phyloP scores from a whole-genome alignment of 192 early-diverging fungal species.

The Chytriomyces sp. region DNA sequence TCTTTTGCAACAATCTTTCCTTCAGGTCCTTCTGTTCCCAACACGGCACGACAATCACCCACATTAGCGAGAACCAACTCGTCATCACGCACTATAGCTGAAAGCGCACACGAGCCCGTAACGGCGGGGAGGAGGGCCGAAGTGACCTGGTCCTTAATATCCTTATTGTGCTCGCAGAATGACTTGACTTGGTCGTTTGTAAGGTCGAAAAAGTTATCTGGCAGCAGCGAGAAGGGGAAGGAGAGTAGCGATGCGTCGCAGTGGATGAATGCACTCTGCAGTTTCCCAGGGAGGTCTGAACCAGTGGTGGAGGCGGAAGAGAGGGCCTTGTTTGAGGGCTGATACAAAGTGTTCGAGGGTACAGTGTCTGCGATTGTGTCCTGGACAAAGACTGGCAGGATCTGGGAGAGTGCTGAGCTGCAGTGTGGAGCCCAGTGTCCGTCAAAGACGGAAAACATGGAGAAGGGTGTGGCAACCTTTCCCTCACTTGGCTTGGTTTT shows the following conservation, averaged over 20 bases:
- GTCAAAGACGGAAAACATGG: conserved; percentile 4
- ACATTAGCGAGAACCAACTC: conserved; percentile 53
- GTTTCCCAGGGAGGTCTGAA: not conserved
- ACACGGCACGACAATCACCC: conserved; percentile 52
- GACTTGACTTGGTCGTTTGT: not conserved
- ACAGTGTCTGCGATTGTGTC: not conserved
- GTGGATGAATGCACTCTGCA: conserved; percentile 8
- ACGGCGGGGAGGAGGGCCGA: conserved; percentile 37
- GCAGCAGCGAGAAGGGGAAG: conserved; percentile 6
- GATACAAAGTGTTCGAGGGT: not conserved
- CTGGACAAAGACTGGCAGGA: conserved; percentile 21
- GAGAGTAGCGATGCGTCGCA: conserved; percentile 23
- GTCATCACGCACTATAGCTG: conserved; percentile 43
- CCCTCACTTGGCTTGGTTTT: no score
- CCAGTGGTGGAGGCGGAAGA: not conserved
- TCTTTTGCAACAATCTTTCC: conserved; percentile 1
- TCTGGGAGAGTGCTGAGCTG: not conserved
- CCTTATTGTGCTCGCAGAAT: not conserved
- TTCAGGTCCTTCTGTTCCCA: conserved; percentile 31
- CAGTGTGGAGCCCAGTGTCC: conserved; percentile 25
- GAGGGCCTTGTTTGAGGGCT: not conserved
- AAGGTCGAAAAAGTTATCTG: conserved; percentile 2
- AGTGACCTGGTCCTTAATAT: not conserved
- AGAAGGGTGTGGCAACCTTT: conserved; percentile 3
- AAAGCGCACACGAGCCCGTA: conserved; percentile 54